Percentiles rank a stretch among this genome's conserved stretches.
These are phyloP conservation scores for Phytophthora hybrid DNA, from an alignment of 352 stramenopile genomes.

Conservation along the genomic window DNA sequence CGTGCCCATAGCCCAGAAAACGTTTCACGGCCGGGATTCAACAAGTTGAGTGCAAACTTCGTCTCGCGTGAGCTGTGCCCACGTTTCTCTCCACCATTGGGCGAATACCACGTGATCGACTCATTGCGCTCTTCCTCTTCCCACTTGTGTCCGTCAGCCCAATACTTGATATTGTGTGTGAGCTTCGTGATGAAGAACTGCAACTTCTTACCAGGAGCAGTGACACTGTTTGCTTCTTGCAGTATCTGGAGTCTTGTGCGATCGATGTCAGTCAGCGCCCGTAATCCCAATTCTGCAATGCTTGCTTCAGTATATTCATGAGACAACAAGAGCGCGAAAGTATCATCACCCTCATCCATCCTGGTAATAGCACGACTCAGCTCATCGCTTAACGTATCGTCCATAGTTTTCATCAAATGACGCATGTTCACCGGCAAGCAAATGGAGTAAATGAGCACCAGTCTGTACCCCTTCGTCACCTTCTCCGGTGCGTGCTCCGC, in stretches of 20 bases:
- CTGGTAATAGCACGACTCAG: background rate
- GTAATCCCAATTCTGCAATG: background rate
- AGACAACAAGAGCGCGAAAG: too few relatives aligned
- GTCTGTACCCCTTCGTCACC: constrained; percentile 28
- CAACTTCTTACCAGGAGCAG: background rate
- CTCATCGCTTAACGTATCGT: background rate
- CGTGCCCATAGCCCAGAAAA: background rate
- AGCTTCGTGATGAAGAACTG: background rate
- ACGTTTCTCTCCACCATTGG: background rate
- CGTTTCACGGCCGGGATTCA: background rate
- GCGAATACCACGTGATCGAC: background rate
- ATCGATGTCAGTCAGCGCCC: background rate
- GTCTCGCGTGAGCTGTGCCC: background rate
- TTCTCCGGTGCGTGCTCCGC: constrained; percentile 34
- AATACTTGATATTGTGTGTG: too few relatives aligned
- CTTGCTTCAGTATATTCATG: background rate
- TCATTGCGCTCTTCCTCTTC: background rate
- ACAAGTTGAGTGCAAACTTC: background rate
- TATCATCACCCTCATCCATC: background rate
- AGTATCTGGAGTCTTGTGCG: background rate
- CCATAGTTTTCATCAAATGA: background rate
- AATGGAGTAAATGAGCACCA: constrained; percentile 38
- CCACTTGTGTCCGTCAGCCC: background rate
- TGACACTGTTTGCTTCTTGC: background rate
- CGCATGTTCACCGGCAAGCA: constrained; percentile 10